phyloP scores from a whole-genome alignment of 208 protist species.

The Blastocrithidia nonstop region DNA sequence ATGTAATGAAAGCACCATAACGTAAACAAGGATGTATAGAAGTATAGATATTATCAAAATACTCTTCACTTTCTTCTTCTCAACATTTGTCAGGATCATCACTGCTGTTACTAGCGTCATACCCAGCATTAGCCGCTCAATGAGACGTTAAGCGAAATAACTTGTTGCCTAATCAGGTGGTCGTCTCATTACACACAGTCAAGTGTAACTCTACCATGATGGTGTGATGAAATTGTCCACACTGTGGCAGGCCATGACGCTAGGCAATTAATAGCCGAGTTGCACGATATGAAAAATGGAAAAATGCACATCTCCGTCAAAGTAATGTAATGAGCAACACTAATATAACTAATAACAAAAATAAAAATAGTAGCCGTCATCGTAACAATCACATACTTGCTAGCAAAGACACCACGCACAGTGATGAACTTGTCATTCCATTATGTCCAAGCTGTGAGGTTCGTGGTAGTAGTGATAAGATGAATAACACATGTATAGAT shows the following conservation, averaged over 20 bases:
- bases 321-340: neutral
- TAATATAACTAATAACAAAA: too few species aligned
- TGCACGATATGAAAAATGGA: constrained; percentile 6
- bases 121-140: constrained; percentile 40
- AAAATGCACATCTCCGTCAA: neutral
- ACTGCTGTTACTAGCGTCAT: constrained; percentile 10
- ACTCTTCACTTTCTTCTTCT: neutral
- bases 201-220: constrained; percentile 13
- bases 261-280: constrained; percentile 42
- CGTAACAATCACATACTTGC: too few species aligned
- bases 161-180: constrained; percentile 22
- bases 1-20: too few species aligned
- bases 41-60: neutral
- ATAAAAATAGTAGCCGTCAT: too few species aligned
- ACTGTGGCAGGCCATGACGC: constrained; percentile 35
- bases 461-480: constrained; percentile 7
- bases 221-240: constrained; percentile 51
- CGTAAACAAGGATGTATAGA: neutral
- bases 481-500: too few species aligned
- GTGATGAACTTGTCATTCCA: constrained; percentile 4
- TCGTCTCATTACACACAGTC: constrained; percentile 21
- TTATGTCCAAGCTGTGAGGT: constrained; percentile 51
- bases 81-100: neutral
- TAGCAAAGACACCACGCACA: too few species aligned
- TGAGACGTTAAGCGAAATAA: constrained; percentile 44